Evolutionary conservation across 73 alveolate genomes (phyloP), one percentile per base, ranked within the genome.

Genomic region (Paraurostyla sp.): DNA sequence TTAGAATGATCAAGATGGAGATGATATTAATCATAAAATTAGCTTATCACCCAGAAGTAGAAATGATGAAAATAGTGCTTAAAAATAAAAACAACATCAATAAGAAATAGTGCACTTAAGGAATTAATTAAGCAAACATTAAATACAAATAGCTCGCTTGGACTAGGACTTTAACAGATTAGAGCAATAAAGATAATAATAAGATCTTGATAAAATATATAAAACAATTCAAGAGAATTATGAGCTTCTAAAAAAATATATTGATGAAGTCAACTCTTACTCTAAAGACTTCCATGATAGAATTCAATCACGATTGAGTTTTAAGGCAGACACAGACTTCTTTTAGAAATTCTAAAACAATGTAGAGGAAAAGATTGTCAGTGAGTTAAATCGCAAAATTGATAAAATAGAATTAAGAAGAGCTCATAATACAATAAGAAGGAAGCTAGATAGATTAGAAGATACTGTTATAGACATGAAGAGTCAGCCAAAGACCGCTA

Each of bases 331-430:
- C 48, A 49, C 81, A 3, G 87, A 88, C 32, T 51, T 88, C 54
- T 65, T 87, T 32, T 76, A 76, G 29, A 65, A 76, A 29, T 80
- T 57, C 49, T 48, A 88, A 43, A 63, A 63, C 30, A 88, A 56
- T 43, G 87, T 88, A 0, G 91, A 88, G 56, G 94, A 88, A 7
- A 88, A 80, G 46, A 86, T 88, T 13, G 71, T 88, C 32, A 59
- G 27, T 11, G 94, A 88, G 7, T 71, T 88, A 7, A 54, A 78
- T 9, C 38, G 71, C 6, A 88, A 88, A 75, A 88, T 88, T 7
- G 94, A 88, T 33, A 88, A 88, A 49, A 57, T 78, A 0, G 91
- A 80, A 30, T 69, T 56, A 4, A 76, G 60, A 32, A 52, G 94
- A n/a, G 43, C 80, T 29, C 78, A 88, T n/a, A 76, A 88, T 76